Conservation (phyloP, 257 asterid species). For the Agastache rugosa region DNA sequence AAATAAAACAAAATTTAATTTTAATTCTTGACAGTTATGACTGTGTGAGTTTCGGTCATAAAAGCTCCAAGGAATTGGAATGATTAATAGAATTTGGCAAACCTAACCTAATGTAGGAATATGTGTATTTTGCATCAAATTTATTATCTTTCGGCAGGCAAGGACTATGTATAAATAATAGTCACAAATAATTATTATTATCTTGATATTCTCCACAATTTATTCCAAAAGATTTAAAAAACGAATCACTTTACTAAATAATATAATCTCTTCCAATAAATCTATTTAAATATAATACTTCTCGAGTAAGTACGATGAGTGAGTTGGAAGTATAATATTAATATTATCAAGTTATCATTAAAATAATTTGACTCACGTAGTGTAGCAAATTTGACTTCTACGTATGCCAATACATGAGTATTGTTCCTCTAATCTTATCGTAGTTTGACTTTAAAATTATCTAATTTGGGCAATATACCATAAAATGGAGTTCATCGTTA, state of each 20-base stretch:
- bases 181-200: neutral
- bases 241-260: neutral
- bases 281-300: neutral
- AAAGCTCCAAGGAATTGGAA: neutral
- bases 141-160: neutral
- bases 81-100: neutral
- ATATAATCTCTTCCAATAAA: neutral
- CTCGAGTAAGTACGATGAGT: neutral
- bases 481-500: neutral
- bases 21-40: neutral
- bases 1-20: neutral
- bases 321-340: neutral
- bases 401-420: neutral
- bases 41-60: neutral
- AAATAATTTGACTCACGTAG: neutral
- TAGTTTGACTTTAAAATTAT: neutral
- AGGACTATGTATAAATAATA: neutral
- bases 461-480: neutral
- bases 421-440: slow-evolving; percentile 12
- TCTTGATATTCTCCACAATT: neutral
- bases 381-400: slow-evolving; percentile 25
- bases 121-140: neutral
- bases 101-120: slow-evolving; percentile 1
- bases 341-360: neutral
- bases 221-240: neutral